These are phyloP conservation scores for Neopestalotiopsis clavispora DNA, from an alignment of 2,329 filamentous ascomycete species.

Conservation along the genomic window DNA sequence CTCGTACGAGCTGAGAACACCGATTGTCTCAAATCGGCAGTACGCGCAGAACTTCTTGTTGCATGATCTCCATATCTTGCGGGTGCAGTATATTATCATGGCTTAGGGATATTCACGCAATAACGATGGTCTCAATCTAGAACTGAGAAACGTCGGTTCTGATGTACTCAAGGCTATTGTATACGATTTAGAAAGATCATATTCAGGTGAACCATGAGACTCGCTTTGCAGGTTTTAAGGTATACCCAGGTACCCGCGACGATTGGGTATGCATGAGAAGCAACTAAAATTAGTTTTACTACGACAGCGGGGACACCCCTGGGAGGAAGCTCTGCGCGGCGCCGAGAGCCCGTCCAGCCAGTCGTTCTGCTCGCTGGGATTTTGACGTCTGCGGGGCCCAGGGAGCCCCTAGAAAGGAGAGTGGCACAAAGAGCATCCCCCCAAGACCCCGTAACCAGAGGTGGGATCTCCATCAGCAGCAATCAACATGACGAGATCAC, in stretches of 20 bases:
- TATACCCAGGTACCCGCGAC: background rate
- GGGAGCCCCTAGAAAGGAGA: background rate
- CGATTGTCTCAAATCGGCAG: background rate
- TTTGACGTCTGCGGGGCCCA: constrained; percentile 2
- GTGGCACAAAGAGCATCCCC: background rate
- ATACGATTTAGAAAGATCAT: too few species aligned
- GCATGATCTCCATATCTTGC: background rate
- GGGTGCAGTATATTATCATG: background rate
- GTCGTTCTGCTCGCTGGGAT: background rate
- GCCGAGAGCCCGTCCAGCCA: background rate
- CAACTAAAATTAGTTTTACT: background rate
- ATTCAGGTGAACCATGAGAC: background rate
- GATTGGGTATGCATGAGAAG: background rate
- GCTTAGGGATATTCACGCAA: too few species aligned
- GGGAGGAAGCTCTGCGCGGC: background rate
- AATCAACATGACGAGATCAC: constrained; percentile 14
- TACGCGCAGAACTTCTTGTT: background rate
- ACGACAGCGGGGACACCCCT: background rate
- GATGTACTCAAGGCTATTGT: too few species aligned
- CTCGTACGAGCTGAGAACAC: background rate
- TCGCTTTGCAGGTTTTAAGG: background rate
- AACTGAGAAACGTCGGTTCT: too few species aligned
- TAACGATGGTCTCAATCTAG: too few species aligned
- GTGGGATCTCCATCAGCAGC: constrained; percentile 6
- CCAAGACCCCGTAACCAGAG: background rate